Conservation (phyloP, 2,329 filamentous ascomycete species). For the Hymenoscyphus occultus region DNA sequence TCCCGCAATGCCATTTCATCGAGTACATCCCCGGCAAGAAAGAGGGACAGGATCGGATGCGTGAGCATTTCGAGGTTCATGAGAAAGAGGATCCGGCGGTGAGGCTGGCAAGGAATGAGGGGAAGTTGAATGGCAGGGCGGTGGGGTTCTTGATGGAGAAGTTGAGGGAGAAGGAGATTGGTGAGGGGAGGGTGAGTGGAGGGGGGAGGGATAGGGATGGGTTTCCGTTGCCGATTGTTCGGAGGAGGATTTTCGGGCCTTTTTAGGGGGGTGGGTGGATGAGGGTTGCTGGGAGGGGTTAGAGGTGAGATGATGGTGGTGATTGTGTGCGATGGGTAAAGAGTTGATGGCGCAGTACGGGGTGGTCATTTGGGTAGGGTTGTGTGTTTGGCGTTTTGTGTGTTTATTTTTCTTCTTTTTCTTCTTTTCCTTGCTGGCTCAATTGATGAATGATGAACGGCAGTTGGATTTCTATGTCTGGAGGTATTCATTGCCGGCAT, state of each 20-base stretch:
- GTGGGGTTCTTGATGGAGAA: constrained; percentile 12
- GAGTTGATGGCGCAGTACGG: too few relatives aligned
- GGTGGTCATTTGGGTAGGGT: neutral
- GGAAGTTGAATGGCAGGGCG: constrained; percentile 8
- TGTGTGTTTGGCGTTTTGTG: neutral
- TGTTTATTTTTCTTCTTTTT: neutral
- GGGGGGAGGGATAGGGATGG: neutral
- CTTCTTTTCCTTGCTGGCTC: neutral
- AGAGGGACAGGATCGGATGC: constrained; percentile 8
- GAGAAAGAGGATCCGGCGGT: constrained; percentile 8
- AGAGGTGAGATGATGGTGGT: too few relatives aligned
- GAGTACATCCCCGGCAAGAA: neutral
- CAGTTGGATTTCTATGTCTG: neutral
- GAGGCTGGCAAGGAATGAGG: constrained; percentile 5
- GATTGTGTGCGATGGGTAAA: too few relatives aligned
- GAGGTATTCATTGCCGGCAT: too few relatives aligned
- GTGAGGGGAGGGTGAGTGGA: neutral
- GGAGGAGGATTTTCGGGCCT: neutral
- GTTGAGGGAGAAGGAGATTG: constrained; percentile 8
- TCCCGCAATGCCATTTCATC: constrained; percentile 6
- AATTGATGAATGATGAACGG: neutral
- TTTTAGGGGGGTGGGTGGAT: neutral
- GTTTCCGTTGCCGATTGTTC: neutral
- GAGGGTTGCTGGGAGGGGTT: neutral
- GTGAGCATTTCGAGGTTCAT: constrained; percentile 5